Base-by-base conservation (phyloP, 257 asterid species). In the Anisodus tanguticus region DNA sequence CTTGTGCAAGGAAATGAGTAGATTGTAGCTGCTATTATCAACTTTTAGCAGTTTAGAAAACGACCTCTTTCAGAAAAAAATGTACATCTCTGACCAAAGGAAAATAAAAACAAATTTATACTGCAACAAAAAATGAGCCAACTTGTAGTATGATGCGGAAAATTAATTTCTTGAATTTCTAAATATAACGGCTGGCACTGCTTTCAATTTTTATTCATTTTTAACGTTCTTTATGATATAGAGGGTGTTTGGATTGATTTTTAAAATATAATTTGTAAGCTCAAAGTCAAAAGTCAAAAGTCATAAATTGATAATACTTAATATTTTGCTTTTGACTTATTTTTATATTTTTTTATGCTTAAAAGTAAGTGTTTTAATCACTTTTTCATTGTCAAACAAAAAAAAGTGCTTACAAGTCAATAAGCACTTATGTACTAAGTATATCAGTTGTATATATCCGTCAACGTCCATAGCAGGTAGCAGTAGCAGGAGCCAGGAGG, bases 401-500 rank as follows among this genome's bases (percentile, higher is more conserved):
- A 31, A 31, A 31, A 31, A 31, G 1, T 31, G 35, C 35, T 31
- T 31, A 31, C 0, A 31, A 31, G 35, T 31, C 35, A 31, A 31
- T 31, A 31, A 31, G 35, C 35, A 31, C 35, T 1, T 1, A 31
- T 31, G 35, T 31, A 31, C 35, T 31, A 31, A 31, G 35, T 31
- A 31, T 31, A 31, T 31, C 35, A 31, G 35, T 31, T 31, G 35
- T 41, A n/a, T n/a, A 17, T 6, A 45, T 71, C 9, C 58, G 80
- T 49, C 60, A 74, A 74, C 41, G 62, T 74, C 80, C 80, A 22
- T 11, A 74, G 80, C 58, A 45, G 19, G 26, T 64, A 64, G 71
- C 35, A 31, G 35, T 31, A 31, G 35, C 35, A 31, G 35, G 35
- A 31, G 35, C 2, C n/a, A 74, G 22, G 59, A 74, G 43, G 62